Percentiles rank a stretch among this genome's conserved stretches.
These are phyloP conservation scores for Pythium myriotylum DNA, from an alignment of 352 stramenopile species.

Conservation along the genomic window DNA sequence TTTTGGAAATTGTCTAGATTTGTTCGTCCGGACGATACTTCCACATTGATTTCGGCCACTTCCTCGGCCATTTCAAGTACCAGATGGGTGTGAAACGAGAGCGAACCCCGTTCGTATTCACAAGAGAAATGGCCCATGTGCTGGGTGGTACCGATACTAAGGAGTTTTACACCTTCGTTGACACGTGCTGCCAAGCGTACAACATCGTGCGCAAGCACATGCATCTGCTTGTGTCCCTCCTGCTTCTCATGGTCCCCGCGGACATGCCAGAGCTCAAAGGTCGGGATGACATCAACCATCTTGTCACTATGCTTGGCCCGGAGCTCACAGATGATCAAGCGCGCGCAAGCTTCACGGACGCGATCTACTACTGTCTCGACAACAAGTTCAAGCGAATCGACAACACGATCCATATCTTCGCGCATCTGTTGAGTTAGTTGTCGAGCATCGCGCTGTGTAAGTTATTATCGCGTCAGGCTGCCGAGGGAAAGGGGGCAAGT, in stretches of 20 bases:
- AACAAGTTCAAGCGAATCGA: slow-evolving; percentile 89
- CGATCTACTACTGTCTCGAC: slow-evolving; percentile 82
- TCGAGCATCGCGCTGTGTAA: slow-evolving; percentile 12
- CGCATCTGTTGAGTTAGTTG: slow-evolving; percentile 48
- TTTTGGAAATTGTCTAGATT: no score
- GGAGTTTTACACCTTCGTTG: slow-evolving; percentile 73
- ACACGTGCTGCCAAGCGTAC: slow-evolving; percentile 75
- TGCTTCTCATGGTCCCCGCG: slow-evolving; percentile 88
- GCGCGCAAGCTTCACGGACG: slow-evolving; percentile 68
- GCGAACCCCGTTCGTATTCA: slow-evolving; percentile 89
- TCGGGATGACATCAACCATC: slow-evolving; percentile 85
- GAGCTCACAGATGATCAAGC: slow-evolving; percentile 74
- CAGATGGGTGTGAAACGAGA: slow-evolving; percentile 84
- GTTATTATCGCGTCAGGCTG: slow-evolving; percentile 21
- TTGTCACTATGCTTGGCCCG: slow-evolving; percentile 72
- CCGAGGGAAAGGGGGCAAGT: background rate
- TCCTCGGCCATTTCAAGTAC: slow-evolving; percentile 89
- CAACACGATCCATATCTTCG: slow-evolving; percentile 84
- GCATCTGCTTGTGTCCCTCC: slow-evolving; percentile 81
- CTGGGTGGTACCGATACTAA: slow-evolving; percentile 75
- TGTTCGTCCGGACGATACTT: slow-evolving; percentile 79
- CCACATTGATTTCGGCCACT: slow-evolving; percentile 90
- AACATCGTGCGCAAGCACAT: slow-evolving; percentile 84
- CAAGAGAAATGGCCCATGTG: slow-evolving; percentile 87
- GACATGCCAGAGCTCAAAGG: slow-evolving; percentile 85